Conservation (phyloP, 176 grass and related monocot species). For the Phragmites australis region DNA sequence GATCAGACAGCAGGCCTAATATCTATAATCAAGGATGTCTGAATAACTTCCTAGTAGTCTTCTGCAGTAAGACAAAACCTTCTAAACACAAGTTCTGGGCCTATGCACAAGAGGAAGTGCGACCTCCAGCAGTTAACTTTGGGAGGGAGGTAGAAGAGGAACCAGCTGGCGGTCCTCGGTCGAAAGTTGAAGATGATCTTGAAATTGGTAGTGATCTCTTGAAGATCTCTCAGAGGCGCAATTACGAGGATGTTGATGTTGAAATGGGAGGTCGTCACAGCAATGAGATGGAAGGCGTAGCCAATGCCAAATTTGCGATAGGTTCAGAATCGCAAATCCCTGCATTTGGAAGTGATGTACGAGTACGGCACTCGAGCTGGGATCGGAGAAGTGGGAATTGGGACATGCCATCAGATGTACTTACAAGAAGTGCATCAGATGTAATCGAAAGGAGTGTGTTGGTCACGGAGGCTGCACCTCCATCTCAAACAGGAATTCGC, state of each 20-base stretch:
- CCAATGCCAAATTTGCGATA: conserved; percentile 18
- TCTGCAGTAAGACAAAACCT: conserved; percentile 63
- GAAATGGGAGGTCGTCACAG: conserved; percentile 48
- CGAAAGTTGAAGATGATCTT: conserved; percentile 93
- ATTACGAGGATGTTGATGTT: conserved; percentile 65
- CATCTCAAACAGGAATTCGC: conserved; percentile 34
- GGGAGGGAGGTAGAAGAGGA: conserved; percentile 52
- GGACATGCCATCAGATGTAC: conserved; percentile 56
- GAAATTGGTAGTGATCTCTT: conserved; percentile 82
- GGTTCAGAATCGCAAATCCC: conserved; percentile 45
- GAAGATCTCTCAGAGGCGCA: conserved; percentile 79
- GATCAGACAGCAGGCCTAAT: conserved; percentile 72
- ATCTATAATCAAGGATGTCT: conserved; percentile 71
- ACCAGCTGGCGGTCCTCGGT: conserved; percentile 56
- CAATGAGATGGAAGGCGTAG: conserved; percentile 49
- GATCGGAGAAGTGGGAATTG: conserved; percentile 62
- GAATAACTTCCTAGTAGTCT: conserved; percentile 71
- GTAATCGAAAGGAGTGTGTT: conserved; percentile 48
- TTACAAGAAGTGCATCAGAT: conserved; percentile 51
- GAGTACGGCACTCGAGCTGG: conserved; percentile 54
- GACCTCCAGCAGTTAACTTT: conserved; percentile 45
- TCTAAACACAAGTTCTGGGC: conserved; percentile 79
- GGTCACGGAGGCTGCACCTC: conserved; percentile 17
- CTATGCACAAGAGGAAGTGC: conserved; percentile 64
- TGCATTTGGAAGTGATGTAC: conserved; percentile 43